Percentiles rank a stretch among this genome's conserved stretches.
phyloP scores from a whole-genome alignment of 805 yeast genomes.

The Diddensiella transvaalensis region DNA sequence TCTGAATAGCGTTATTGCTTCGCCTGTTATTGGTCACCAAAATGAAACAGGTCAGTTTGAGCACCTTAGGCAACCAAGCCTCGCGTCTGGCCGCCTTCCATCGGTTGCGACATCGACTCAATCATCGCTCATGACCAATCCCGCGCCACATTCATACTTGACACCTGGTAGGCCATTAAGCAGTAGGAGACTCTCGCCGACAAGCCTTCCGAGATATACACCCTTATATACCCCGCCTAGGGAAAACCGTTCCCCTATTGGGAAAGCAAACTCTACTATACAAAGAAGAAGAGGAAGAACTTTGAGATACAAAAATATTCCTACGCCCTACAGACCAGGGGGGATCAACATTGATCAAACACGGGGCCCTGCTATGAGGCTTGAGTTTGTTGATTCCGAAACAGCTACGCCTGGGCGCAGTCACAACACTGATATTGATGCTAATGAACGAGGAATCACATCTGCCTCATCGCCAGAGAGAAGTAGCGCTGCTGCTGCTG shows the following conservation, averaged over 20 bases:
- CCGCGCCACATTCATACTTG: not conserved
- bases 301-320: conserved; percentile 12
- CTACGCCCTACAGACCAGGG: conserved; percentile 16
- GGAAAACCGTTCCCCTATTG: not conserved
- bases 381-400: not conserved
- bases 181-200: not conserved
- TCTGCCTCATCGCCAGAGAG: not conserved
- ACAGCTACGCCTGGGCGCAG: not conserved
- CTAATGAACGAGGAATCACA: not conserved
- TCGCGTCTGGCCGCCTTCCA: not conserved
- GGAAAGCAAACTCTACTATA: not conserved
- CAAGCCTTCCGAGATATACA: conserved; percentile 1
- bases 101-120: not conserved
- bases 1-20: not conserved
- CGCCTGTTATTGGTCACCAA: not conserved
- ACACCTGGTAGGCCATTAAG: conserved; percentile 1
- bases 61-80: not conserved
- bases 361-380: not conserved
- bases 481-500: too few species aligned
- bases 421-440: not conserved
- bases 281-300: not conserved
- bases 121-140: not conserved
- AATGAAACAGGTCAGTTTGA: not conserved
- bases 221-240: conserved; percentile 6
- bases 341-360: not conserved